These are phyloP conservation scores for Neoboletus subvelutipes DNA, from an alignment of 768 basidiomycete species.

Conservation along the genomic window DNA sequence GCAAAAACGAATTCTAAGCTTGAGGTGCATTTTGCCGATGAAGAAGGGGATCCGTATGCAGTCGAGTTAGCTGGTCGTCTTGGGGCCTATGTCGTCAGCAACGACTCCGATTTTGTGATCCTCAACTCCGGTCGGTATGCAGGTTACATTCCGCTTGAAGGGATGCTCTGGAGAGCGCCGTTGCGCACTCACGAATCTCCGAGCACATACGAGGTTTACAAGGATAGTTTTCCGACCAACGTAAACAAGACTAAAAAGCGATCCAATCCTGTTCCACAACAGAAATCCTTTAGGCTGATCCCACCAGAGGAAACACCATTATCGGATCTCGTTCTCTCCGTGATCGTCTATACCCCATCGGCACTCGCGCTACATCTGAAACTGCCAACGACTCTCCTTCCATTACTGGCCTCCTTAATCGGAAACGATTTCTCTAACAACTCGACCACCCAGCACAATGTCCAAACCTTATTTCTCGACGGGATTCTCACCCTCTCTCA, in stretches of 20 bases:
- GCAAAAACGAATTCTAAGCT: conserved; percentile 36
- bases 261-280: conserved; percentile 29
- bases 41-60: conserved; percentile 81
- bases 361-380: conserved; percentile 62
- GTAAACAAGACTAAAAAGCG: conserved; percentile 53
- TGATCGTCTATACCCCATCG: conserved; percentile 60
- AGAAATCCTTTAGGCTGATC: conserved; percentile 37
- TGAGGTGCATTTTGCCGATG: conserved; percentile 72
- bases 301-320: conserved; percentile 45
- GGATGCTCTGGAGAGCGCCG: conserved; percentile 62
- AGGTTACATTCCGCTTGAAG: conserved; percentile 75
- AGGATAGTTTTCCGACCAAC: conserved; percentile 60
- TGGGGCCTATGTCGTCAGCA: conserved; percentile 71
- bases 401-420: conserved; percentile 75
- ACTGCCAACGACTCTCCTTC: conserved; percentile 69
- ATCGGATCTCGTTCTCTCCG: conserved; percentile 49
- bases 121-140: conserved; percentile 72
- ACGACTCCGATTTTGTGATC: conserved; percentile 82
- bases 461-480: conserved; percentile 70
- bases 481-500: conserved; percentile 53
- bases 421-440: conserved; percentile 76
- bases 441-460: conserved; percentile 46
- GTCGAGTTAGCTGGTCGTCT: conserved; percentile 78
- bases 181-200: conserved; percentile 24
- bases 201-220: conserved; percentile 35